Percentiles rank a stretch among this genome's conserved stretches.
Evolutionary conservation across 73 alveolate genomes (phyloP).

Genomic region (Durusdinium trenchii): DNA sequence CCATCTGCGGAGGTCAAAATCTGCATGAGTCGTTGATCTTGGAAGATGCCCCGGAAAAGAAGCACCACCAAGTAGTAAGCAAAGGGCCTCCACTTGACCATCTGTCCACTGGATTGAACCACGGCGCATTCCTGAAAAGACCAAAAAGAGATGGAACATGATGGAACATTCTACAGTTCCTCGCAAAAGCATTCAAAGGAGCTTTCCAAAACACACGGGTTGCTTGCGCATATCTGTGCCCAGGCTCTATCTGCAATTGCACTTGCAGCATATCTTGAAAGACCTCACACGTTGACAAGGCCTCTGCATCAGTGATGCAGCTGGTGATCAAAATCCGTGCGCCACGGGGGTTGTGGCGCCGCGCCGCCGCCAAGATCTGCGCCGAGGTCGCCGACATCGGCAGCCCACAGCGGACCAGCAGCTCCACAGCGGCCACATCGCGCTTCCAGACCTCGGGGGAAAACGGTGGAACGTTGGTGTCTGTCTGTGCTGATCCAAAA

Average conservation of each 20-base stretch:
- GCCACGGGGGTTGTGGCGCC: constrained; percentile 25
- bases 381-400: neutral
- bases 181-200: no score
- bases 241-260: neutral
- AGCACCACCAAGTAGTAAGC: constrained; percentile 72
- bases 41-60: constrained; percentile 76
- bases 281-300: constrained; percentile 46
- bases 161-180: no score
- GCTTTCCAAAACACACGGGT: no score
- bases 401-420: constrained; percentile 29
- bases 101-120: constrained; percentile 35
- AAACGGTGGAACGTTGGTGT: neutral
- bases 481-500: neutral
- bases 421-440: constrained; percentile 26
- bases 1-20: constrained; percentile 27
- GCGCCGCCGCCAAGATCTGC: constrained; percentile 4
- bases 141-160: no score
- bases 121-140: neutral
- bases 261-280: constrained; percentile 34
- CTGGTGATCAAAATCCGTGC: constrained; percentile 76
- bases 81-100: constrained; percentile 27
- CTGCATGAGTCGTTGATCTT: constrained; percentile 23
- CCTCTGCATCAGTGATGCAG: constrained; percentile 62
- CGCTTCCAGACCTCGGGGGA: constrained; percentile 44
- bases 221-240: no score